A percentile compares a stretch with the other conserved stretches of the same genome.
Evolutionary conservation across 371 early-diverging fungal species (phyloP).

Genomic region (Mortierella sp.): DNA sequence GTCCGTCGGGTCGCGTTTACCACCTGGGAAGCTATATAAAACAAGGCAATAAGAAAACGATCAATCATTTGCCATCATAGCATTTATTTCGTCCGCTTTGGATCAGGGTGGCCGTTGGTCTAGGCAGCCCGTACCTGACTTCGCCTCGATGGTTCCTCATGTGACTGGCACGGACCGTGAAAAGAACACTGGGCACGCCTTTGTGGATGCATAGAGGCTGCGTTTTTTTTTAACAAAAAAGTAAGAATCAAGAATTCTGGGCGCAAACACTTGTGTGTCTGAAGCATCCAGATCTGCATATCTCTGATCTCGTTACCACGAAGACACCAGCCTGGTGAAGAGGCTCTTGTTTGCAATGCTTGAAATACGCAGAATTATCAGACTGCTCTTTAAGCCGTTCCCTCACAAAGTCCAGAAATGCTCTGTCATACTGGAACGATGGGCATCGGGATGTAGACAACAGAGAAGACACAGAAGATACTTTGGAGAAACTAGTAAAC

Average conservation of each 20-base stretch:
- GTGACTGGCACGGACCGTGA: conserved; percentile 79
- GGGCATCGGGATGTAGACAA: not conserved
- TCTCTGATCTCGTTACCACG: conserved; percentile 21
- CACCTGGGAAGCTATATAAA: conserved; percentile 74
- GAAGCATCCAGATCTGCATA: not conserved
- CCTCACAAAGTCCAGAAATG: conserved; percentile 25
- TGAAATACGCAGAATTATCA: conserved; percentile 32
- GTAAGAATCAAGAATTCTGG: not conserved
- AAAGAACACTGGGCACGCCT: conserved; percentile 77
- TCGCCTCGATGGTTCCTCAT: conserved; percentile 86
- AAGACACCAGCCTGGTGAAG: conserved; percentile 48
- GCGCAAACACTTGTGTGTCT: not conserved
- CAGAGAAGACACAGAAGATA: not conserved
- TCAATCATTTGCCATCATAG: too few relatives aligned
- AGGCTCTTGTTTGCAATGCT: conserved; percentile 32
- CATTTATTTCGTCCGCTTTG: too few relatives aligned
- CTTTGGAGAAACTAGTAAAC: not conserved
- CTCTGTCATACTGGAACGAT: conserved; percentile 14
- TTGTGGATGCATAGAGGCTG: conserved; percentile 75
- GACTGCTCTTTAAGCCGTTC: conserved; percentile 23
- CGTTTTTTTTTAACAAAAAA: not conserved
- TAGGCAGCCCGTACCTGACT: too few relatives aligned
- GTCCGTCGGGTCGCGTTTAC: conserved; percentile 76
- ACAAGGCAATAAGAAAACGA: not conserved
- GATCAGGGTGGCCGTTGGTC: too few relatives aligned